Evolutionary conservation across 2,329 filamentous ascomycete genomes (phyloP).

Genomic region (Alternaria triticimaculans): DNA sequence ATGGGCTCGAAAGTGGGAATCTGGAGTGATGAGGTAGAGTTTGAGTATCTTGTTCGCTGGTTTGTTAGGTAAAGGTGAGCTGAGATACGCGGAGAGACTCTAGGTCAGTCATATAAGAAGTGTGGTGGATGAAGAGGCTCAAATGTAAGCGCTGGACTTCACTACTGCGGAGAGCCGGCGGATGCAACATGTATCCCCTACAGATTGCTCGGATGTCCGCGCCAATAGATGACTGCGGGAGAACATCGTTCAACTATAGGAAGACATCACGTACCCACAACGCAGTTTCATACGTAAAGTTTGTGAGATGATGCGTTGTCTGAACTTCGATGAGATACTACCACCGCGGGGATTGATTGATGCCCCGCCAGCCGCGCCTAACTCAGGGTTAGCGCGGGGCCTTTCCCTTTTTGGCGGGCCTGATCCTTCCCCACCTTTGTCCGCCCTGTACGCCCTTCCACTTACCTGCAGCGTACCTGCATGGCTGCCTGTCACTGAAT

Average conservation of each 20-base stretch:
- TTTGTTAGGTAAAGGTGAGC: background rate
- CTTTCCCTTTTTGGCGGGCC: background rate
- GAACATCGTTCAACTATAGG: background rate
- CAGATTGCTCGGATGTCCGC: background rate
- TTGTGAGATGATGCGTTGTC: background rate
- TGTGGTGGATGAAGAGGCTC: background rate
- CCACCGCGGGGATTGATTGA: background rate
- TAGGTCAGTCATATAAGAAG: background rate
- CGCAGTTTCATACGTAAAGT: background rate
- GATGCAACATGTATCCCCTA: background rate
- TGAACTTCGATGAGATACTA: background rate
- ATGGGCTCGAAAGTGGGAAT: background rate
- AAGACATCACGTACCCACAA: background rate
- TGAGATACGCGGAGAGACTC: background rate
- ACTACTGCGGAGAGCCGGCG: constrained; percentile 36
- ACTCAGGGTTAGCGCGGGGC: constrained; percentile 20
- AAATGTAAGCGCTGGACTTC: constrained; percentile 10
- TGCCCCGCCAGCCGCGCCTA: constrained; percentile 9
- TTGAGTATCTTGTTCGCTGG: background rate
- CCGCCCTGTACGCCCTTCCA: background rate
- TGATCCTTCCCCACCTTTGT: background rate
- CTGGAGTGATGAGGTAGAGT: background rate
- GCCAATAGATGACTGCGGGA: background rate
- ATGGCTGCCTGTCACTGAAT: background rate
- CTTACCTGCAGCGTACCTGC: background rate